Percentiles rank a stretch among this genome's conserved stretches.
Evolutionary conservation across 192 early-diverging fungal species (phyloP).

Genomic region (Mortierella alpina): DNA sequence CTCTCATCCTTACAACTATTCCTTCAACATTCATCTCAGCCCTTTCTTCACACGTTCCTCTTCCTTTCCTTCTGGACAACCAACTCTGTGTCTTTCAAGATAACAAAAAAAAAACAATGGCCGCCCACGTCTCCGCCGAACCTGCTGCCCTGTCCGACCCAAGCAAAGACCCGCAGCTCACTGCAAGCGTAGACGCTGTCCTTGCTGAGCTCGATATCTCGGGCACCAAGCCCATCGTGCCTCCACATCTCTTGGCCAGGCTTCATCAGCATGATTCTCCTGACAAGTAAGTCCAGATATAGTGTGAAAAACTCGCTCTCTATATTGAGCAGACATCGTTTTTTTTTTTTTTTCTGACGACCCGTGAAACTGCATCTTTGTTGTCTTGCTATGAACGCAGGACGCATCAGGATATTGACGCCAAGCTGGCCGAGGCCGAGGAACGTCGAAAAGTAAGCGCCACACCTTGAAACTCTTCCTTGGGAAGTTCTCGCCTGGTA

Average conservation of each 20-base stretch:
- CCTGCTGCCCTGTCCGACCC: neutral
- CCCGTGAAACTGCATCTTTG: neutral
- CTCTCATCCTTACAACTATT: neutral
- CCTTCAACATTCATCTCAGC: neutral
- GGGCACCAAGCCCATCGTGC: conserved; percentile 33
- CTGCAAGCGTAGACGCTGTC: conserved; percentile 15
- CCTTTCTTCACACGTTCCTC: neutral
- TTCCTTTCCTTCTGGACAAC: neutral
- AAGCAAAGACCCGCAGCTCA: conserved; percentile 24
- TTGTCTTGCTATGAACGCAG: neutral
- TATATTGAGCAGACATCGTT: no score
- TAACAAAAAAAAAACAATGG: conserved; percentile 7
- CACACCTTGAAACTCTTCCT: neutral
- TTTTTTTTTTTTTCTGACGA: no score
- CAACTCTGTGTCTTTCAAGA: neutral
- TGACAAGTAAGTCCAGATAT: conserved; percentile 23
- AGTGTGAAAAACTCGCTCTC: no score
- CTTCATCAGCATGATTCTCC: conserved; percentile 25
- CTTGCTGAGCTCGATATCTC: conserved; percentile 33
- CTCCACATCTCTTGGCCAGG: conserved; percentile 40
- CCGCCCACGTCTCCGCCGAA: conserved; percentile 5
- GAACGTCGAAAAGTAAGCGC: conserved; percentile 44
- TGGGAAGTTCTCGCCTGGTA: no score
- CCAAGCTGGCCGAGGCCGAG: conserved; percentile 49
- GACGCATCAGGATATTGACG: conserved; percentile 40